Evolutionary conservation across 495 filamentous ascomycete genomes (phyloP).

Genomic region (Collariella sp.): DNA sequence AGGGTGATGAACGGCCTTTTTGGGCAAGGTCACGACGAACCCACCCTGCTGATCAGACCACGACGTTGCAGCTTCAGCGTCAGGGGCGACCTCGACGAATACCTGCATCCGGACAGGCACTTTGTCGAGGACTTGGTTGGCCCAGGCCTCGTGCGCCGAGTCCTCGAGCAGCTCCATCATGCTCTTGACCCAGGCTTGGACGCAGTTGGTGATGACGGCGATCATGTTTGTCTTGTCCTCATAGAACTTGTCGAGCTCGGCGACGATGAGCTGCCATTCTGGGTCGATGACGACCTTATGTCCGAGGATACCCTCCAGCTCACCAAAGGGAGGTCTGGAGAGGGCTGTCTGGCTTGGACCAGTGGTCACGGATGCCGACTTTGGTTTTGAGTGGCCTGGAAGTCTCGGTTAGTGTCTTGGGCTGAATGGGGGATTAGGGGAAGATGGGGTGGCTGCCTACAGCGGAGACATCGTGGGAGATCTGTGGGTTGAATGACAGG

Average conservation of each 20-base stretch:
- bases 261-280: slow-evolving; percentile 28
- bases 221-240: slow-evolving; percentile 27
- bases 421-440: not conserved
- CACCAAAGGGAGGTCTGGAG: slow-evolving; percentile 17
- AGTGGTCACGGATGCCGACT: slow-evolving; percentile 31
- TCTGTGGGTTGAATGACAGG: not conserved
- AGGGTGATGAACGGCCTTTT: slow-evolving; percentile 14
- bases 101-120: slow-evolving; percentile 17
- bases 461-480: slow-evolving; percentile 15
- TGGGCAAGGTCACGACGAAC: slow-evolving; percentile 29
- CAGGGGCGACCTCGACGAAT: slow-evolving; percentile 23
- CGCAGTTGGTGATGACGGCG: slow-evolving; percentile 16
- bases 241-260: slow-evolving; percentile 24
- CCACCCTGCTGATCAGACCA: slow-evolving; percentile 20
- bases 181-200: slow-evolving; percentile 21
- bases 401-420: not conserved
- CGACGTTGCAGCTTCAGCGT: slow-evolving; percentile 6
- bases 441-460: slow-evolving; percentile 7
- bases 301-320: slow-evolving; percentile 23
- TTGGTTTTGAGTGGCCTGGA: slow-evolving; percentile 29
- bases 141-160: slow-evolving; percentile 24
- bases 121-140: slow-evolving; percentile 23
- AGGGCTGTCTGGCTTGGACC: slow-evolving; percentile 20
- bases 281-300: slow-evolving; percentile 25
- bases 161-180: slow-evolving; percentile 30